Evolutionary conservation across 768 basidiomycete species (phyloP).

Genomic region (Mycena capillaripes): DNA sequence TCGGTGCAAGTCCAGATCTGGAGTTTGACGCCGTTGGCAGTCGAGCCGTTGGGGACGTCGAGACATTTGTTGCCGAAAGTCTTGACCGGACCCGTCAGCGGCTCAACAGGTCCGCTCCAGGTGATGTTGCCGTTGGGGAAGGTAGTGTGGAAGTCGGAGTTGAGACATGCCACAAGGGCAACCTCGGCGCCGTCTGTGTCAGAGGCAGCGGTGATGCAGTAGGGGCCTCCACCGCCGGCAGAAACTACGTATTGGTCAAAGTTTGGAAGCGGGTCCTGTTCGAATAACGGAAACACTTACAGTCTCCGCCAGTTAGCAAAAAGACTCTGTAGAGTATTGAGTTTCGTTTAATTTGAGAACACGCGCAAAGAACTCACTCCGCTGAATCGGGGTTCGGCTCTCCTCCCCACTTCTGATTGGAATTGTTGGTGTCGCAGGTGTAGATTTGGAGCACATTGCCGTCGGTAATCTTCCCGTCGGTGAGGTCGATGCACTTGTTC

Average conservation of each 20-base stretch:
- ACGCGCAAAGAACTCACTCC: neutral
- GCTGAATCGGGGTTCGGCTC: neutral
- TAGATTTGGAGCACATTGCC: neutral
- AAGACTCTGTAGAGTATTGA: neutral
- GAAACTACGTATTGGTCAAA: neutral
- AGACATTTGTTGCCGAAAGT: conserved; percentile 33
- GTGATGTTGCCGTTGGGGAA: conserved; percentile 21
- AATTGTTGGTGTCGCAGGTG: neutral
- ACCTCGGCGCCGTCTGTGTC: conserved; percentile 2
- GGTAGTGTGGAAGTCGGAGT: conserved; percentile 4
- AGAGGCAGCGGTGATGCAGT: conserved; percentile 9
- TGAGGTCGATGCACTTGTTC: neutral
- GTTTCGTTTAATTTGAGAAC: neutral
- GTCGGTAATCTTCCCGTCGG: neutral
- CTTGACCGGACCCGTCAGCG: neutral
- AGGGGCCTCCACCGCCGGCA: neutral
- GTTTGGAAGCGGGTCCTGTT: neutral
- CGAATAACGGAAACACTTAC: neutral
- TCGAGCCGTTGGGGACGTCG: conserved; percentile 37
- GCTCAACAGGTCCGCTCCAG: neutral
- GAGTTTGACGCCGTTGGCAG: conserved; percentile 40
- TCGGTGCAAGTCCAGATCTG: conserved; percentile 38
- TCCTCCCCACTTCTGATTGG: neutral
- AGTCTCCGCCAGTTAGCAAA: neutral
- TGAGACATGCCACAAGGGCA: conserved; percentile 1